Evolutionary conservation across 306 rosid species (phyloP), one percentile per base, ranked within the genome.

Genomic region (Cicer judaicum): DNA sequence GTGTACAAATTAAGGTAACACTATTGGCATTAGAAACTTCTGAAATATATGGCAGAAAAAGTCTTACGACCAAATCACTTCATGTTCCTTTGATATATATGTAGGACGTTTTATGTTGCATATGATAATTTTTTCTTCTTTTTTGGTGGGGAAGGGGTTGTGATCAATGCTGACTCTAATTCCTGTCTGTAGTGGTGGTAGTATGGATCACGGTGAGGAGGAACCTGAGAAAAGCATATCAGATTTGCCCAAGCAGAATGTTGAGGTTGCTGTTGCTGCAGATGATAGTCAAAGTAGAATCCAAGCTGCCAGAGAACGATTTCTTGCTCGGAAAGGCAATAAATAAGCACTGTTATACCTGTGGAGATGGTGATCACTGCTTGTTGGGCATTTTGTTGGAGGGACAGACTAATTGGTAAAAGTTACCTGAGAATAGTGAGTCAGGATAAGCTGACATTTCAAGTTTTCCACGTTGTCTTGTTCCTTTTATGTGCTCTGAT

Each of bases 281-380:
- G 91, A 87, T 72, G 90, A 89, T 36, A 79, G 38, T 10, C 89
- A 89, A 62, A 85, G 84, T 70, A 92, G 85, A 82, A 84, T 94
- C 82, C 89, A 79, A 80, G 97, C 95, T 39, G 97, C 94, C 70
- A 74, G 97, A 81, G 97, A 91, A 86, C 89, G 97, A 65, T 88
- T 88, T 81, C 89, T 85, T 80, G 96, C 94, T 76, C 91, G 94
- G 10, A 90, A 85, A 88, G 91, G 53, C 77, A 88, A 83, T 41
- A 90, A 94, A 79, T 88, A 83, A 90, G 78, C 57, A 4, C 44
- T 56, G 19, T 48, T 72, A 68, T 43, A 60, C 46, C 42, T 59
- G 77, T 56, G 56, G 72, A 24, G 78, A 66, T 21, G 73, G 70
- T 55, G 38, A 54, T 73, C 13, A 53, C 24, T 52, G 61, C 72